Evolutionary conservation across 495 filamentous ascomycete genomes (phyloP).

Genomic region (Daldinia caldariorum): DNA sequence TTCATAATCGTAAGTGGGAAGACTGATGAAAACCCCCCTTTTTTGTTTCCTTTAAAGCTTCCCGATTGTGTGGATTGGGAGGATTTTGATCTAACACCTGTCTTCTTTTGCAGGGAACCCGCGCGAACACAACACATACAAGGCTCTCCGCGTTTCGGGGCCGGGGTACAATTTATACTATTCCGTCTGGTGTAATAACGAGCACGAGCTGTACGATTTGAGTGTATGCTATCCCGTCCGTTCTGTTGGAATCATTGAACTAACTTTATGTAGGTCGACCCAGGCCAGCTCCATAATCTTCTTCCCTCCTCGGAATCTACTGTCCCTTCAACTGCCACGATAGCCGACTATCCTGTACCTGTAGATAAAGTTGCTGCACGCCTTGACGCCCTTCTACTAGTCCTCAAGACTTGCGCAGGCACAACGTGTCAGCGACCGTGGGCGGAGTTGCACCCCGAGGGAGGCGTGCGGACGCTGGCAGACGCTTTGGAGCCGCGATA

Average conservation of each 20-base stretch:
- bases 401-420: constrained; percentile 67
- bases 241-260: background rate
- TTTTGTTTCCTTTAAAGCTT: background rate
- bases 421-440: constrained; percentile 64
- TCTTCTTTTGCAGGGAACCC: constrained; percentile 22
- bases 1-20: constrained; percentile 35
- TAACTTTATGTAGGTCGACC: constrained; percentile 57
- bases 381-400: constrained; percentile 67
- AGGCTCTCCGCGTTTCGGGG: constrained; percentile 62
- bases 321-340: background rate
- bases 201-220: constrained; percentile 70
- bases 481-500: constrained; percentile 56
- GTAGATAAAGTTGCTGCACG: constrained; percentile 53
- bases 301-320: constrained; percentile 49
- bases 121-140: constrained; percentile 63
- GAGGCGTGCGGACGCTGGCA: constrained; percentile 44
- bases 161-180: constrained; percentile 66
- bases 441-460: constrained; percentile 62
- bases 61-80: constrained; percentile 2
- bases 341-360: constrained; percentile 52
- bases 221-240: constrained; percentile 48
- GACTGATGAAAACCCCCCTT: no score
- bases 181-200: constrained; percentile 69
- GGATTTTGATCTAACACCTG: background rate
- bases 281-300: constrained; percentile 65